Base-by-base conservation (phyloP, 208 protist species). In the Acanthamoeba culbertsoni region DNA sequence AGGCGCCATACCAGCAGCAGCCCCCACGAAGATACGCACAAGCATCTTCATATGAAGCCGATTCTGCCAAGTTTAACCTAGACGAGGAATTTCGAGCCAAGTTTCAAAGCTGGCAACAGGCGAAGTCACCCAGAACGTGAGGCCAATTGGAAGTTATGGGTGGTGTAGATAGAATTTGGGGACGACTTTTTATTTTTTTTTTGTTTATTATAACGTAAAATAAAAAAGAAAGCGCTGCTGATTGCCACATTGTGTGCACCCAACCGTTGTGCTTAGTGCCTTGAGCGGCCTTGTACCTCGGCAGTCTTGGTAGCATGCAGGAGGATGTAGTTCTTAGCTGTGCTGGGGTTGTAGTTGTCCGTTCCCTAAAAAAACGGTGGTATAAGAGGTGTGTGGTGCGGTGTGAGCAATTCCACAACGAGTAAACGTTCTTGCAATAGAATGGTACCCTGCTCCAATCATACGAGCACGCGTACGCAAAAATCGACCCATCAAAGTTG, bases 391-490 rank as follows among this genome's bases (percentile, higher is more conserved):
- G 18, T 7, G 48, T 7, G 48, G 48, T 14, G 14, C 2, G 23
- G 14, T 26, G 53, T 23, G 23, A 59, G 28, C 53, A 59, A 14
- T 23, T 26, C 20, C 53, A 26, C 2, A 14, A 59, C 18, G 51
- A 57, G 51, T n/a, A 3, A 57, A 23, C 18, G 48, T 8, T 55
- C 12, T 8, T 55, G 48, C 12, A 28, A 28, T 12, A 73, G 33
- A 26, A 7, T 12, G 31, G 40, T 46, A 77, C 75, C 75, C 35
- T 86, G 75, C 75, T 86, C 75, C 75, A 86, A 26, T 86, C 75
- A 43, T 86, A 86, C 16, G 28, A 33, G n/a, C 23, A 31, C 42
- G 75, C 75, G 75, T 86, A 86, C 18, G 75, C 75, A 51, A 59
- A 86, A 3, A 86, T 28, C 26, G 75, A 33, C 8, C 75, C 75